Evolutionary conservation across 2,329 filamentous ascomycete genomes (phyloP).

Genomic region (Leptographium galeiforme): DNA sequence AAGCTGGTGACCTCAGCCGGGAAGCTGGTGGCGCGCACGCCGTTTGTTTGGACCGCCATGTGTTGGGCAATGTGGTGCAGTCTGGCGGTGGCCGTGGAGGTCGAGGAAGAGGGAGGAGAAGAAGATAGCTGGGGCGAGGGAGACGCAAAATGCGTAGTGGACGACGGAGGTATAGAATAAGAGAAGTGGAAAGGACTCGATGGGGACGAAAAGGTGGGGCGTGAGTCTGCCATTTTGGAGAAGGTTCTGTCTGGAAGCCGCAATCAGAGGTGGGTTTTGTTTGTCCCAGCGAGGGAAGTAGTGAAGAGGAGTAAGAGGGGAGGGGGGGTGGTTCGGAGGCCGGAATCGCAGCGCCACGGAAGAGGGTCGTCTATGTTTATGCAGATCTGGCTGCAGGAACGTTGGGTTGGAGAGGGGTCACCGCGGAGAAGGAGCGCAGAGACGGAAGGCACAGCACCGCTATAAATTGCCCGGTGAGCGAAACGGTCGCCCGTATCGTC

Average conservation of each 20-base stretch:
- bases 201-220: conserved; percentile 8
- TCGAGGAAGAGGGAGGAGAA: conserved; percentile 21
- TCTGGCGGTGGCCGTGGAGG: conserved; percentile 35
- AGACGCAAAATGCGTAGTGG: conserved; percentile 16
- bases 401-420: neutral
- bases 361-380: neutral
- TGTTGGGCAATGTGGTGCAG: conserved; percentile 53
- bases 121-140: neutral
- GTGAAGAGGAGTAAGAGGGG: neutral
- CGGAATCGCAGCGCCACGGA: neutral
- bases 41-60: conserved; percentile 29
- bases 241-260: too few relatives aligned
- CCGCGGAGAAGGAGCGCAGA: neutral
- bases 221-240: conserved; percentile 3
- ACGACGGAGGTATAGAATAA: conserved; percentile 17
- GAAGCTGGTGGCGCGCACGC: conserved; percentile 51
- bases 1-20: conserved; percentile 60
- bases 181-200: neutral
- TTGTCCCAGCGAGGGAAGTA: too few relatives aligned
- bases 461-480: neutral
- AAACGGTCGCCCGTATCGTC: neutral
- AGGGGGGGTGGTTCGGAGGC: neutral
- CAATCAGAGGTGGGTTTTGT: too few relatives aligned
- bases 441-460: neutral
- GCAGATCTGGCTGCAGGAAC: neutral